Percentiles rank a stretch among this genome's conserved stretches.
Conservation (phyloP, 257 asterid species). For the Nicotiana tabacum region DNA sequence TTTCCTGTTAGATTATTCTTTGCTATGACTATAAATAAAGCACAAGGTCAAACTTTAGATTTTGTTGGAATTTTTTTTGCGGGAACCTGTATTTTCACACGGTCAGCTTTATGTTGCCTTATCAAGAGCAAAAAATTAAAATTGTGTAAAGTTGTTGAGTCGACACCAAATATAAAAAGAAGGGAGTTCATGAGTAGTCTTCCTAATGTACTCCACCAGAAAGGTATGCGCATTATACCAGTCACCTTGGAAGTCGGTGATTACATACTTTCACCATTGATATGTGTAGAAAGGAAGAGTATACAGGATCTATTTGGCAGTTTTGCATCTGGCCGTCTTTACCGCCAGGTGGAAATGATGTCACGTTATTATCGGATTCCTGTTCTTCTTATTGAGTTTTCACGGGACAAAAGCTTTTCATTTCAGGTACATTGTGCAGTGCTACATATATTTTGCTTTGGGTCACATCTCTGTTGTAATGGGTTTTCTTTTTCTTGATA, state of each 20-base stretch:
- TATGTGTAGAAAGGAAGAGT: conserved; percentile 95
- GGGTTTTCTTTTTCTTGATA: not conserved
- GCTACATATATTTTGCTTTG: not conserved
- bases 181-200: conserved; percentile 99
- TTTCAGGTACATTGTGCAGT: conserved; percentile 54
- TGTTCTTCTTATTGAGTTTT: conserved; percentile 92
- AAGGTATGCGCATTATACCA: conserved; percentile 86
- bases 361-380: conserved; percentile 90
- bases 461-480: not conserved
- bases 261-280: conserved; percentile 85
- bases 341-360: conserved; percentile 97
- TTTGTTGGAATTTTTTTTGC: too few species aligned
- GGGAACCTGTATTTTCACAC: too few species aligned
- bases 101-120: too few species aligned
- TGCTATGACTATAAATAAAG: too few species aligned
- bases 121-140: too few species aligned
- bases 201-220: conserved; percentile 92
- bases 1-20: too few species aligned
- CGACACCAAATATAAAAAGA: too few species aligned
- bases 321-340: conserved; percentile 94
- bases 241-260: conserved; percentile 98
- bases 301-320: conserved; percentile 90
- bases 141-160: too few species aligned
- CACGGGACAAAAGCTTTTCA: conserved; percentile 97
- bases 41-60: too few species aligned